Percentiles rank a stretch among this genome's conserved stretches.
phyloP scores from a whole-genome alignment of 2,329 filamentous ascomycete genomes.

The Penicillium sp. region DNA sequence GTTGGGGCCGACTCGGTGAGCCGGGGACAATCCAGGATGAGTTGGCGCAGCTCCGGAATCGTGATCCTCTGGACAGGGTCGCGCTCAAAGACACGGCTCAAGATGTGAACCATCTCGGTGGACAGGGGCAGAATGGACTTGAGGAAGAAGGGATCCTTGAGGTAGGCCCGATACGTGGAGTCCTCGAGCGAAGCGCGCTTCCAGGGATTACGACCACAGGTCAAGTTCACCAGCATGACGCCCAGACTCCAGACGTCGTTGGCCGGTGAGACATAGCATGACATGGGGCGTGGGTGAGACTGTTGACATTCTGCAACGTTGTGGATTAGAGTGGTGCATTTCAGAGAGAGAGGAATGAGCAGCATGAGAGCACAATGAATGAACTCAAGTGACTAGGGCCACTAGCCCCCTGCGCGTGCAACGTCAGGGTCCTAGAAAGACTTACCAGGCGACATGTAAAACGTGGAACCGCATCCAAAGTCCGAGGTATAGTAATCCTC shows the following conservation, averaged over 20 bases:
- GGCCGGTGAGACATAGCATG: slow-evolving; percentile 82
- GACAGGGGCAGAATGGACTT: slow-evolving; percentile 89
- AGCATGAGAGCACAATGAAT: neutral
- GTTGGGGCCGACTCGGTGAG: slow-evolving; percentile 53
- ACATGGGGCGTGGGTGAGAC: slow-evolving; percentile 59
- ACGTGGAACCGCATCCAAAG: slow-evolving; percentile 95
- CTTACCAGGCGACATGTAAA: slow-evolving; percentile 99
- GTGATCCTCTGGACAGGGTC: slow-evolving; percentile 78
- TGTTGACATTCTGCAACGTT: slow-evolving; percentile 79
- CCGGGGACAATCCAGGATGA: slow-evolving; percentile 68
- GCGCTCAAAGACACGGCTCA: slow-evolving; percentile 80
- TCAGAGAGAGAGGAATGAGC: neutral
- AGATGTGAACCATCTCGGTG: slow-evolving; percentile 78
- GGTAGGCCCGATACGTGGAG: slow-evolving; percentile 87
- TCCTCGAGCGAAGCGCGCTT: slow-evolving; percentile 92
- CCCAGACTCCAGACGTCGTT: slow-evolving; percentile 99
- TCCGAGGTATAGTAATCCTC: slow-evolving; percentile 78
- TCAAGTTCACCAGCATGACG: slow-evolving; percentile 94
- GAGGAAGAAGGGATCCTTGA: slow-evolving; percentile 78
- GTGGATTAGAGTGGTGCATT: slow-evolving; percentile 10
- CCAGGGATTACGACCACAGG: slow-evolving; percentile 97
- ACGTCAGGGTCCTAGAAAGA: slow-evolving; percentile 16
- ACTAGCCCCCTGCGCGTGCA: slow-evolving; percentile 1
- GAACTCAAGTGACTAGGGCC: neutral
- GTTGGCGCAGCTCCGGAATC: slow-evolving; percentile 68